Conservation (phyloP, 495 filamentous ascomycete species). For the Oleoguttula mirabilis region DNA sequence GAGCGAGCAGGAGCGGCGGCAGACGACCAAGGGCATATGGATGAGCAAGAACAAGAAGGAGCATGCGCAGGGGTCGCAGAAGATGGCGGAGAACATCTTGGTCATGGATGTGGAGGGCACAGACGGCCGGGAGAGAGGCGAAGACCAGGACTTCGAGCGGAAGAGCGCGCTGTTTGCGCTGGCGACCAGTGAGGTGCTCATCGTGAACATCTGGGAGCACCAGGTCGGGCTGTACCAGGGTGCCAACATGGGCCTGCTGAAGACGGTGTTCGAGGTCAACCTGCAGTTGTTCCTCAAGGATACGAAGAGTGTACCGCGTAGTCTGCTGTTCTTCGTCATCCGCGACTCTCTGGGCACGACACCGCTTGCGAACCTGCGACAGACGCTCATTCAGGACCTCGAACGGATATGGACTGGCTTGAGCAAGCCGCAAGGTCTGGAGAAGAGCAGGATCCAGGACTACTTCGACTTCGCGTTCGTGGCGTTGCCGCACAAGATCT, state of each 20-base stretch:
- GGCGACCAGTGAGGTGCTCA: slow-evolving; percentile 93
- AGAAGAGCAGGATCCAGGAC: slow-evolving; percentile 80
- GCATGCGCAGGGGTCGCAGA: slow-evolving; percentile 26
- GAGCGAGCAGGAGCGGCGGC: slow-evolving; percentile 77
- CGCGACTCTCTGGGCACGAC: slow-evolving; percentile 90
- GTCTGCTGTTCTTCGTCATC: slow-evolving; percentile 95
- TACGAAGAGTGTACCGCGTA: slow-evolving; percentile 78
- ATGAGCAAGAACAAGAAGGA: slow-evolving; percentile 85
- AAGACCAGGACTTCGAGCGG: slow-evolving; percentile 97
- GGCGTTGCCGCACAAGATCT: slow-evolving; percentile 87
- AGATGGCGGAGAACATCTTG: slow-evolving; percentile 92
- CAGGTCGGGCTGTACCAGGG: slow-evolving; percentile 97
- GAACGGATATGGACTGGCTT: slow-evolving; percentile 82
- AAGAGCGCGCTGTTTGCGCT: slow-evolving; percentile 95
- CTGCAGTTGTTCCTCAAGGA: slow-evolving; percentile 92
- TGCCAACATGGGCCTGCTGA: slow-evolving; percentile 94
- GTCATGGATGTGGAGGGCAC: slow-evolving; percentile 99
- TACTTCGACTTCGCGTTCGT: slow-evolving; percentile 98
- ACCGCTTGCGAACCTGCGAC: slow-evolving; percentile 73
- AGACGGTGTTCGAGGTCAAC: slow-evolving; percentile 98
- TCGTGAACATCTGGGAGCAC: slow-evolving; percentile 99
- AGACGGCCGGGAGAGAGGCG: slow-evolving; percentile 88
- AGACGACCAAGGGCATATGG: slow-evolving; percentile 99
- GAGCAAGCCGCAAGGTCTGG: slow-evolving; percentile 78
- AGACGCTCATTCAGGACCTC: slow-evolving; percentile 81